Evolutionary conservation across 1,284 basidiomycete species (phyloP).

Genomic region (Ganoderma multipileum): DNA sequence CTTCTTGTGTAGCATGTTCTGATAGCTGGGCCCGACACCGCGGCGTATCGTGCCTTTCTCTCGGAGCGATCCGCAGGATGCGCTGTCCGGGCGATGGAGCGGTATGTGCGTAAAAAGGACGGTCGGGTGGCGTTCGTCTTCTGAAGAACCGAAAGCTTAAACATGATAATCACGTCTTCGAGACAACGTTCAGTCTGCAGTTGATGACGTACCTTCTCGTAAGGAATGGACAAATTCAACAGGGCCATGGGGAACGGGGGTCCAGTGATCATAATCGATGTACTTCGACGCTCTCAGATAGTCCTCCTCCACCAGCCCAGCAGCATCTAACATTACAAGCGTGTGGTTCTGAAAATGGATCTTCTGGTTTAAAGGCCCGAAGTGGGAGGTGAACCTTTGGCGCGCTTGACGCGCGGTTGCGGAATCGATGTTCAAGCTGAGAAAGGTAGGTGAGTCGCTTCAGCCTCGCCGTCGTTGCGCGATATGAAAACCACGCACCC

Average conservation of each 20-base stretch:
- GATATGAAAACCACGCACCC: constrained; percentile 52
- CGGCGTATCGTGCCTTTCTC: constrained; percentile 77
- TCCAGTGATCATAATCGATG: constrained; percentile 64
- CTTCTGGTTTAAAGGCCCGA: constrained; percentile 65
- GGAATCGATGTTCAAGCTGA: constrained; percentile 34
- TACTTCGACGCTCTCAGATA: constrained; percentile 66
- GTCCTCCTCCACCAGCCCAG: constrained; percentile 83
- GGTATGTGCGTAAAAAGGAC: constrained; percentile 88
- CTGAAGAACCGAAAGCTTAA: not conserved
- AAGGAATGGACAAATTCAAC: constrained; percentile 75
- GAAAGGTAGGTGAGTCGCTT: not conserved
- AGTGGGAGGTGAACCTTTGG: constrained; percentile 72
- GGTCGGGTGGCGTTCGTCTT: constrained; percentile 42
- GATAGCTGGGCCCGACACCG: constrained; percentile 83
- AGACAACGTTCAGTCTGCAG: not conserved
- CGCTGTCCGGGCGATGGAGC: constrained; percentile 72
- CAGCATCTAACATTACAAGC: constrained; percentile 77
- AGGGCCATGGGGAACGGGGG: constrained; percentile 63
- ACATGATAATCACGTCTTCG: not conserved
- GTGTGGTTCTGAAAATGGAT: constrained; percentile 73
- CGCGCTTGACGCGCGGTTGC: constrained; percentile 29
- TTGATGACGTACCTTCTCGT: constrained; percentile 49
- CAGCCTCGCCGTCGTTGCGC: not conserved
- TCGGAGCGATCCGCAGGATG: constrained; percentile 77
- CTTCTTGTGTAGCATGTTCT: constrained; percentile 79